Evolutionary conservation across 129 eudicot species (phyloP).

Genomic region (Escallonia rubra): DNA sequence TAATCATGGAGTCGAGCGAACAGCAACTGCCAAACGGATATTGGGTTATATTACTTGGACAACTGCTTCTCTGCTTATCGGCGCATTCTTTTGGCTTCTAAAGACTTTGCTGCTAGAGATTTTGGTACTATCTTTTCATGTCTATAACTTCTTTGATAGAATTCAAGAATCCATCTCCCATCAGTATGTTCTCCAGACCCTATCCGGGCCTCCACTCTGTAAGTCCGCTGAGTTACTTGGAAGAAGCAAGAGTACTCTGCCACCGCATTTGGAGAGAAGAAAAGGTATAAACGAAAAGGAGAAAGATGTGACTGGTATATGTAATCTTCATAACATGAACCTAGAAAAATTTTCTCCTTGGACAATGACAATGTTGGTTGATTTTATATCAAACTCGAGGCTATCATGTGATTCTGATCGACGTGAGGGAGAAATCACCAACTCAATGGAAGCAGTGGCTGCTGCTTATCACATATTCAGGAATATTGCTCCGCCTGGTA

Average conservation of each 20-base stretch:
- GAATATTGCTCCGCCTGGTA: constrained; percentile 11
- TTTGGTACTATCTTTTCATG: constrained; percentile 6
- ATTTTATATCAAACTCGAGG: constrained; percentile 15
- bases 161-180: constrained; percentile 11
- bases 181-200: no score
- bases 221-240: constrained; percentile 2
- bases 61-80: constrained; percentile 9
- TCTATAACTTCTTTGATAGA: constrained; percentile 10
- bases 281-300: background rate
- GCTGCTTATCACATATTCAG: constrained; percentile 15
- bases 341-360: constrained; percentile 11
- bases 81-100: no score
- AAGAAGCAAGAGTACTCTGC: constrained; percentile 6
- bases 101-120: constrained; percentile 7
- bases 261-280: background rate
- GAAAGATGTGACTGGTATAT: constrained; percentile 14
- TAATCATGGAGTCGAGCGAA: background rate
- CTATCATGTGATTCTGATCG: constrained; percentile 18
- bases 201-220: constrained; percentile 20
- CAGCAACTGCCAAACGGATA: background rate
- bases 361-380: constrained; percentile 13
- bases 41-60: constrained; percentile 9
- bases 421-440: constrained; percentile 15
- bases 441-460: constrained; percentile 19
- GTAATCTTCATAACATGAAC: constrained; percentile 18